Base-by-base conservation (phyloP, 2,329 filamentous ascomycete species). In the Acarospora socialis region DNA sequence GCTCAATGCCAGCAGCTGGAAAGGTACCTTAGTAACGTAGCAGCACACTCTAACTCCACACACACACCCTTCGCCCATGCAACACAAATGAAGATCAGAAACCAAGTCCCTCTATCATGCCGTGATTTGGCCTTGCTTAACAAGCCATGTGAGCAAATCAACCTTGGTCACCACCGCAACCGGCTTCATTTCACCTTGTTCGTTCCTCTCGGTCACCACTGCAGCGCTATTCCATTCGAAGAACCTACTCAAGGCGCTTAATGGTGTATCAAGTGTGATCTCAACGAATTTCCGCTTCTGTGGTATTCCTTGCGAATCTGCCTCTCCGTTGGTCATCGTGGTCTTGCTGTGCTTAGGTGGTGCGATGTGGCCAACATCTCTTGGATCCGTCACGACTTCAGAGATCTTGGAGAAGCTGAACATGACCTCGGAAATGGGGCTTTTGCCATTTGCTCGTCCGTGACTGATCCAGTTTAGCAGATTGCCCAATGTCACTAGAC, bases 141-240 rank as follows among this genome's bases (percentile, higher is more conserved):
- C 74, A 70, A 98, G 74, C 77, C 82, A 98, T 24, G 77, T 84
- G 48, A 98, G 59, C 46, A 98, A 57, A 59, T 98, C 90, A 4
- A 98, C 90, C 69, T 98, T 98, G 19, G 90, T 95, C 5, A 92
- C 86, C 6, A 98, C 74, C 5, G 83, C 90, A 30, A 90, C 65
- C 2, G 92, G 84, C 64, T 82, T 92, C 44, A 74, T 52, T 27
- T 69, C 68, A 8, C 61, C 70, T 23, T 59, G 59, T 8, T 63
- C 32, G 23, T 37, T 61, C 44, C 71, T 68, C 55, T 95, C 86
- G 0, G 87, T 98, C 3, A 98, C 83, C 29, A 98, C 75, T 0
- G 90, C 90, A 0, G 90, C 87, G 45, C 81, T 90, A 59, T 98
- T 95, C 84, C 90, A 95, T 60, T 95, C 84, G 43, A 95, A 83